Evolutionary conservation across 129 eudicot species (phyloP).

Genomic region (Silybum marianum): DNA sequence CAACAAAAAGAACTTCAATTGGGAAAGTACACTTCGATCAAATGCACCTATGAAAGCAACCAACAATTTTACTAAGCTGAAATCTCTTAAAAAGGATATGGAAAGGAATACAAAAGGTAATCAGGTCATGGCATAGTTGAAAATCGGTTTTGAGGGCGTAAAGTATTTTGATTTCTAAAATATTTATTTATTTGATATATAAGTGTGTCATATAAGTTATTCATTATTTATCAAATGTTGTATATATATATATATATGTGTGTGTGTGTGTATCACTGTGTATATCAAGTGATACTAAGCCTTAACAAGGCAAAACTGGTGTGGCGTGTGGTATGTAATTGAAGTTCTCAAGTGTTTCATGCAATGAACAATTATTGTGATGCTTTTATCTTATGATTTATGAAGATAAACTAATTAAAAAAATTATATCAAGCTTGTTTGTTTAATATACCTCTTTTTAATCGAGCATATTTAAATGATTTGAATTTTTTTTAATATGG

Average conservation of each 20-base stretch:
- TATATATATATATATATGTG: neutral
- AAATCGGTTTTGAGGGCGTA: conserved; percentile 15
- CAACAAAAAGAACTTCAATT: conserved; percentile 46
- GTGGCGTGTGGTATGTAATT: neutral
- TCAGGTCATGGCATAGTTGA: neutral
- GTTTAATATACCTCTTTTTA: no score
- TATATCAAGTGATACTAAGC: neutral
- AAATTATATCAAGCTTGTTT: no score
- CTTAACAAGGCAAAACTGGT: neutral
- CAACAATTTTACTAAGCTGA: neutral
- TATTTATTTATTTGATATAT: neutral
- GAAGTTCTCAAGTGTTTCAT: neutral
- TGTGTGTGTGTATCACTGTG: no score
- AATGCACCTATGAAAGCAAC: conserved; percentile 18
- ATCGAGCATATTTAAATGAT: no score
- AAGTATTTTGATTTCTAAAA: neutral
- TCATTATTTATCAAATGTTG: neutral
- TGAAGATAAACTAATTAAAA: no score
- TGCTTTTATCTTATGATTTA: neutral
- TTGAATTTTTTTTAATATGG: no score
- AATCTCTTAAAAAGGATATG: neutral
- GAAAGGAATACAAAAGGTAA: neutral
- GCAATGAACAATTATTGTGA: neutral
- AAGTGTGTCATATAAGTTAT: neutral
- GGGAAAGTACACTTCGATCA: conserved; percentile 69